These are phyloP conservation scores for Aspergillus vadensis DNA, from an alignment of 2,329 filamentous ascomycete genomes.

Conservation along the genomic window DNA sequence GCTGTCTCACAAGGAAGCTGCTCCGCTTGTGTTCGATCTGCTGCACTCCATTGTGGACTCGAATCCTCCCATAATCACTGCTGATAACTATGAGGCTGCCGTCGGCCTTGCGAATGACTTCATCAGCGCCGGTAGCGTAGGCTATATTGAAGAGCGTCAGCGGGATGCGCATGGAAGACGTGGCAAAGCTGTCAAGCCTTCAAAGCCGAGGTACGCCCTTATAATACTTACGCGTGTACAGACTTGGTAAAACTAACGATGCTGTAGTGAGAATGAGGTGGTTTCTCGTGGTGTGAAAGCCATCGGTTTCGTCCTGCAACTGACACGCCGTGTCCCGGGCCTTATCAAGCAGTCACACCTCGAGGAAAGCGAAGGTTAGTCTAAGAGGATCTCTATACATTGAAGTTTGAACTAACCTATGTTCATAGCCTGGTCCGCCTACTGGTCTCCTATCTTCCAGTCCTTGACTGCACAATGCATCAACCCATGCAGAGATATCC, in stretches of 20 bases:
- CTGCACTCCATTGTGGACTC: slow-evolving; percentile 73
- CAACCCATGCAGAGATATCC: slow-evolving; percentile 90
- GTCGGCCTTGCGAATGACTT: slow-evolving; percentile 86
- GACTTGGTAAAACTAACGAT: slow-evolving; percentile 6
- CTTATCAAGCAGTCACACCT: slow-evolving; percentile 93
- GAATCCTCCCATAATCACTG: slow-evolving; percentile 79
- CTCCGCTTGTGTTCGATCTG: slow-evolving; percentile 81
- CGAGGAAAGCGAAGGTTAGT: slow-evolving; percentile 75
- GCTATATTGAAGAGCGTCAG: slow-evolving; percentile 69
- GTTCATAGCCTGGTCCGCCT: slow-evolving; percentile 81
- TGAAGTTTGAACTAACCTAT: slow-evolving; percentile 14
- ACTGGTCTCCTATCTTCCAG: slow-evolving; percentile 94
- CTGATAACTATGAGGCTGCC: slow-evolving; percentile 92
- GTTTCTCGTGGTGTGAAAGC: slow-evolving; percentile 79
- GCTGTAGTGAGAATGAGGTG: slow-evolving; percentile 65
- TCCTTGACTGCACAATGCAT: slow-evolving; percentile 86
- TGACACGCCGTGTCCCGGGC: slow-evolving; percentile 78
- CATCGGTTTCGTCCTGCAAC: slow-evolving; percentile 75
- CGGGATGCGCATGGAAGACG: slow-evolving; percentile 58
- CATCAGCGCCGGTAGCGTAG: slow-evolving; percentile 76
- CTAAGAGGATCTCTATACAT: background rate
- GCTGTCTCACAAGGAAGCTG: slow-evolving; percentile 68
- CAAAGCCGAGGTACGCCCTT: slow-evolving; percentile 56
- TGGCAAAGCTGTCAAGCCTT: slow-evolving; percentile 55
- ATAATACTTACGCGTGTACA: background rate